A percentile compares a stretch with the other conserved stretches of the same genome.
phyloP scores from a whole-genome alignment of 495 filamentous ascomycete genomes.

The Lindgomyces ingoldianus region DNA sequence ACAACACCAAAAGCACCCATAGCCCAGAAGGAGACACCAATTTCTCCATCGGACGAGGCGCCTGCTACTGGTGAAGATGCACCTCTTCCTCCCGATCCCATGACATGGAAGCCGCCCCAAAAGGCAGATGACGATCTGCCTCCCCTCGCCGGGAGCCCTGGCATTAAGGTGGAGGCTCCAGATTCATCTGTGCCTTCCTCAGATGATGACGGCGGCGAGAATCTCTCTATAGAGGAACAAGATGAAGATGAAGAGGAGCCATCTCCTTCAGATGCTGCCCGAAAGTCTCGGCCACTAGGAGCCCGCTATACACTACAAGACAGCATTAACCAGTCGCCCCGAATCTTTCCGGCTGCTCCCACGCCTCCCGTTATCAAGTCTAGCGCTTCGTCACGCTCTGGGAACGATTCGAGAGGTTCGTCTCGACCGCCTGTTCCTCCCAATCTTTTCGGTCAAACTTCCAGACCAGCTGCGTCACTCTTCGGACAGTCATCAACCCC shows the following conservation, averaged over 20 bases:
- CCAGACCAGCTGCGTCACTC: neutral
- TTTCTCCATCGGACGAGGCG: neutral
- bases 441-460: constrained; percentile 11
- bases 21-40: neutral
- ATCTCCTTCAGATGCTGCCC: constrained; percentile 27
- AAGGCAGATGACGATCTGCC: constrained; percentile 49
- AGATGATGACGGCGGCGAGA: constrained; percentile 26
- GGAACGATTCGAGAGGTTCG: constrained; percentile 17
- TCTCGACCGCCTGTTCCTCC: constrained; percentile 11
- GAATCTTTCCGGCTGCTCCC: constrained; percentile 29
- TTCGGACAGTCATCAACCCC: constrained; percentile 33
- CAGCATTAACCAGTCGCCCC: constrained; percentile 24
- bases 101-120: constrained; percentile 37
- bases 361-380: constrained; percentile 32
- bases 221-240: constrained; percentile 40
- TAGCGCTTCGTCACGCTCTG: constrained; percentile 15
- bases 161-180: constrained; percentile 45
- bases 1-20: constrained; percentile 37
- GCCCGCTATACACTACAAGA: constrained; percentile 17
- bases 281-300: constrained; percentile 9
- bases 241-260: constrained; percentile 37
- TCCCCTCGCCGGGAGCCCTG: constrained; percentile 65
- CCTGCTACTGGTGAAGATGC: constrained; percentile 40
- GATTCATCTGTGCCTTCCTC: constrained; percentile 47
- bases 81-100: constrained; percentile 46